Percentiles rank a stretch among this genome's conserved stretches.
Conservation (phyloP, 2,329 filamentous ascomycete species). For the Rasamsonia emersonii region DNA sequence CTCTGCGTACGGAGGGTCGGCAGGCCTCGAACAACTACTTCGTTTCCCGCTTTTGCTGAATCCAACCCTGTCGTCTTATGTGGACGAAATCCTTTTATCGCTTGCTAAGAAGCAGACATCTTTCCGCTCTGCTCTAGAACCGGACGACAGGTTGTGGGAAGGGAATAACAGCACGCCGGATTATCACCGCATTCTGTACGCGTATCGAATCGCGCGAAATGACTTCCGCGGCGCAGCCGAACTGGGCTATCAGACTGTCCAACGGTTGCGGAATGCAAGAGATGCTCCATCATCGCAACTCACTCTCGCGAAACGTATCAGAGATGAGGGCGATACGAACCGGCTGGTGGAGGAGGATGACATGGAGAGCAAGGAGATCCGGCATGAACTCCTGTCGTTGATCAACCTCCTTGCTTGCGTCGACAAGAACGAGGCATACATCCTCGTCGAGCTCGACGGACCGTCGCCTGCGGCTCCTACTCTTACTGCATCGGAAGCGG, state of each 20-base stretch:
- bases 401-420: slow-evolving; percentile 91
- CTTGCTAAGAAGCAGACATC: slow-evolving; percentile 63
- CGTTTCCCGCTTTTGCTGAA: slow-evolving; percentile 58
- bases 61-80: slow-evolving; percentile 63
- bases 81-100: slow-evolving; percentile 68
- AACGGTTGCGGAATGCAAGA: slow-evolving; percentile 37
- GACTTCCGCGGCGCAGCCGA: slow-evolving; percentile 74
- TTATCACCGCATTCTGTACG: slow-evolving; percentile 83
- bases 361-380: slow-evolving; percentile 45
- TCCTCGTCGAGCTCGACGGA: slow-evolving; percentile 43
- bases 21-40: slow-evolving; percentile 53
- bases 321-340: slow-evolving; percentile 22
- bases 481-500: slow-evolving; percentile 2
- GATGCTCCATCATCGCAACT: slow-evolving; percentile 26
- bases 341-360: slow-evolving; percentile 31
- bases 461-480: slow-evolving; percentile 7
- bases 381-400: slow-evolving; percentile 72
- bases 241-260: slow-evolving; percentile 48
- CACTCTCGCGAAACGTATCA: slow-evolving; percentile 23
- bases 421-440: slow-evolving; percentile 69
- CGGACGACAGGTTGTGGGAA: slow-evolving; percentile 22
- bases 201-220: slow-evolving; percentile 74
- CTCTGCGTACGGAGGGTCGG: slow-evolving; percentile 28
- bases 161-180: slow-evolving; percentile 44
- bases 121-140: slow-evolving; percentile 38